Evolutionary conservation across 2,329 filamentous ascomycete genomes (phyloP), one percentile per base, ranked within the genome.

Genomic region (Nothopassalora personata): DNA sequence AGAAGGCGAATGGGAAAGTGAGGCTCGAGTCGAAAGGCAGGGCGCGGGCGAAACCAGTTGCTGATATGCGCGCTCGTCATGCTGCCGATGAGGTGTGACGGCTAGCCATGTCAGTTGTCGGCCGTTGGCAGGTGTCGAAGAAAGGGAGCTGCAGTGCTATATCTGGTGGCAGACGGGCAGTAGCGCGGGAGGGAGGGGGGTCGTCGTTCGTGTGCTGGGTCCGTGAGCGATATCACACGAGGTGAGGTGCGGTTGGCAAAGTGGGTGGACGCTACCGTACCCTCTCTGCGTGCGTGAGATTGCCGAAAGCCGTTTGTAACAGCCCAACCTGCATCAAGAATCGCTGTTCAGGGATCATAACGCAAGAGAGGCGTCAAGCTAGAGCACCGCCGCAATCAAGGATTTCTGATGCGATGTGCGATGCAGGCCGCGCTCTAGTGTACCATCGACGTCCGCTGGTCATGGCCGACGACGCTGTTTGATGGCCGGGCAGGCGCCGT

Each of bases 341-440:
- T 15, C 30, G 18, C 8, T 30, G 39, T 43, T 57, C 64, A 61
- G 60, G 64, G 64, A 64, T 64, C 60, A 64, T 66, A 62, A 66
- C 64, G 64, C 64, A 66, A 66, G 57, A 64, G 58, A 63, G 62
- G 60, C 64, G 62, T 59, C 30, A 60, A 60, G 60, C 55, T 47
- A 55, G 53, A 56, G 39, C 43, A 47, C n/a, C 50, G 50, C 53
- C 53, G 58, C 58, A 55, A 53, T 59, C 30, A 62, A 62, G 31
- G 18, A 19, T 19, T 9, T 7, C 23, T 10, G 33, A 43, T 39
- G 31, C 31, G 7, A 39, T 53, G 47, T 39, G 31, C 31, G 7
- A 39, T 53, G 47, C 51, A 53, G 51, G 10, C 9, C 2, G 18
- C 30, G 9, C 31, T 19, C 33, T 57, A 57, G 48, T 52, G 55